Evolutionary conservation across 768 basidiomycete species (phyloP), one percentile per base, ranked within the genome.

Genomic region (Porphyrellus cyaneotinctus): DNA sequence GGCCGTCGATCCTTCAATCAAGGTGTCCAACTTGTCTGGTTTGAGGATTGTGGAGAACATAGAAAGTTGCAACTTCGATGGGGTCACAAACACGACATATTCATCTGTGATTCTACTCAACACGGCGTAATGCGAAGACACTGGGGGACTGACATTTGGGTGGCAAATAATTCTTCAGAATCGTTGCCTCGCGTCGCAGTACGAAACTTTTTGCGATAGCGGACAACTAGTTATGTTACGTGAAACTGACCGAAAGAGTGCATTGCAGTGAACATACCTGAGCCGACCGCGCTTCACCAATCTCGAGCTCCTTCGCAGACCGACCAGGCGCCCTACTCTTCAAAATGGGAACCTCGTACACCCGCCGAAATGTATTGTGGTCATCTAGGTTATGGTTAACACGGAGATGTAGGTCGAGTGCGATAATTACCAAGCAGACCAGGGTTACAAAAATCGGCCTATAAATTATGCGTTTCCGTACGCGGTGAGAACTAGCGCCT

Each of bases 41-140:
- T 82, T 76, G 8, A 99, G 79, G 12, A 97, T 83, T 38, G 78
- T 83, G 11, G 76, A 72, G 62, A 94, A 92, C 61, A 98, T 86
- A 13, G 80, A 74, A 7, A 90, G 69, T 61, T 99, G 95, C 17
- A 97, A 72, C n/a, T 71, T 44, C 1, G 93, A 94, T 0, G 97
- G 95, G 6, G 85, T 84, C 28, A 97, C 78, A 67, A 98, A 98
- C n/a, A 98, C 85, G n/a, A 95, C 88, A 65, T 95, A 97, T 83
- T 99, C 97, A 64, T 90, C 95, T 98, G 57, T 9, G 10, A 38
- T 24, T 17, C 20, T 17, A 39, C 38, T 53, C 37, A 58, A 24
- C 4, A 30, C 35, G 56, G 26, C 53, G 36, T 17, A 26, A 15
- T 8, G 23, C 12, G 37, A 26, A 33, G 49, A 26, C 31, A 32